Evolutionary conservation across 306 rosid species (phyloP).

Genomic region (Dryas alaskensis): DNA sequence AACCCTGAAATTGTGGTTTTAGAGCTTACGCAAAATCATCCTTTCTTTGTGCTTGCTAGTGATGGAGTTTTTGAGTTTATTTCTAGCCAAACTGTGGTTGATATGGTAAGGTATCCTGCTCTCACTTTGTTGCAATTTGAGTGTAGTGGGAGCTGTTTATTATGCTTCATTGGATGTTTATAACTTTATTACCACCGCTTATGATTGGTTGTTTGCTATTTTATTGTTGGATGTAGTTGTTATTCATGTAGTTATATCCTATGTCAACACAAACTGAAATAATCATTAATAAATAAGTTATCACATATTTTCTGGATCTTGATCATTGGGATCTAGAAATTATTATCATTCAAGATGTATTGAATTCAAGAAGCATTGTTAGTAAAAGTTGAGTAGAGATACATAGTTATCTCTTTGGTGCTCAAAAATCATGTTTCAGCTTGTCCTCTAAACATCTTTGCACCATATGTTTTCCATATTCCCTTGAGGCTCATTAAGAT

Average conservation of each 20-base stretch:
- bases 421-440: too few relatives aligned
- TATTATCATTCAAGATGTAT: not conserved
- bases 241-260: not conserved
- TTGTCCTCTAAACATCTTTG: too few relatives aligned
- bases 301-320: not conserved
- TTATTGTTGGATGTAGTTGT: not conserved
- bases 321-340: not conserved
- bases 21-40: constrained; percentile 77
- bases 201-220: not conserved
- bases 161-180: not conserved
- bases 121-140: constrained; percentile 20
- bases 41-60: constrained; percentile 93
- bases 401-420: not conserved
- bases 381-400: not conserved
- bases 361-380: not conserved
- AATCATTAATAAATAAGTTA: not conserved
- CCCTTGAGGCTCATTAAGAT: not conserved
- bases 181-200: not conserved
- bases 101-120: constrained; percentile 64
- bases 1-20: constrained; percentile 86
- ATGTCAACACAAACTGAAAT: not conserved
- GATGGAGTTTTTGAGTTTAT: constrained; percentile 98
- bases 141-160: not conserved
- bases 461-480: not conserved
- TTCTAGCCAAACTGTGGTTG: constrained; percentile 91